Conservation (phyloP, 805 yeast genomes). For the Myxozyma vanderwaltii region DNA sequence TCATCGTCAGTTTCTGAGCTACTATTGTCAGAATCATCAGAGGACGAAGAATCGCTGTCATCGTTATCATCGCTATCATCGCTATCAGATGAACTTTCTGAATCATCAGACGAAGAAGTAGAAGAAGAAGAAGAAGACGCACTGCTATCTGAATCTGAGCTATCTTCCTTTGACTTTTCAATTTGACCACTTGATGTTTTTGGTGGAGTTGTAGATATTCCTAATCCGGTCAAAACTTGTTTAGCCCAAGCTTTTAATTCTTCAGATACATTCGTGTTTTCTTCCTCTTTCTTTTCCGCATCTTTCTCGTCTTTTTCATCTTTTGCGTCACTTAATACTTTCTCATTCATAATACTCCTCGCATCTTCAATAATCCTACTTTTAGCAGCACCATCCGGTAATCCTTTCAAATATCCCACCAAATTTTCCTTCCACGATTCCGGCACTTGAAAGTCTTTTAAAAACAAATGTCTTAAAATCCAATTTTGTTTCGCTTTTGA, state of each 20-base stretch:
- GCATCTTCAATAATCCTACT: conserved; percentile 18
- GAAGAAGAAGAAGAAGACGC: background rate
- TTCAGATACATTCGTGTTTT: background rate
- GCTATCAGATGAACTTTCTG: conserved; percentile 1
- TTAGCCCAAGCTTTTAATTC: background rate
- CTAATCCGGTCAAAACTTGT: background rate
- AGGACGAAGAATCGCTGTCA: background rate
- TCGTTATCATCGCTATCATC: background rate
- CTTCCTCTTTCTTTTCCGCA: background rate
- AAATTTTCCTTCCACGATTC: background rate
- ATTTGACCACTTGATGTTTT: background rate
- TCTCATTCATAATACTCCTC: background rate
- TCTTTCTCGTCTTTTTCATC: conserved; percentile 2
- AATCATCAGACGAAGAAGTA: background rate
- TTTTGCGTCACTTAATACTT: background rate
- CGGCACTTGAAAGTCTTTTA: background rate
- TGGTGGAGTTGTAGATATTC: background rate
- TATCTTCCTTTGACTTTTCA: background rate
- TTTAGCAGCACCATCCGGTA: conserved; percentile 16
- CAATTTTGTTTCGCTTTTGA: conserved; percentile 29
- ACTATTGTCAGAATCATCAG: background rate
- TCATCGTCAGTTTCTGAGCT: background rate
- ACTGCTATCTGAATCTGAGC: background rate
- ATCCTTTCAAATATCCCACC: conserved; percentile 8
- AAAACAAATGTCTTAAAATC: conserved; percentile 18